Evolutionary conservation across 2,329 filamentous ascomycete genomes (phyloP), one percentile per base, ranked within the genome.

Genomic region (Lachnellula arida): DNA sequence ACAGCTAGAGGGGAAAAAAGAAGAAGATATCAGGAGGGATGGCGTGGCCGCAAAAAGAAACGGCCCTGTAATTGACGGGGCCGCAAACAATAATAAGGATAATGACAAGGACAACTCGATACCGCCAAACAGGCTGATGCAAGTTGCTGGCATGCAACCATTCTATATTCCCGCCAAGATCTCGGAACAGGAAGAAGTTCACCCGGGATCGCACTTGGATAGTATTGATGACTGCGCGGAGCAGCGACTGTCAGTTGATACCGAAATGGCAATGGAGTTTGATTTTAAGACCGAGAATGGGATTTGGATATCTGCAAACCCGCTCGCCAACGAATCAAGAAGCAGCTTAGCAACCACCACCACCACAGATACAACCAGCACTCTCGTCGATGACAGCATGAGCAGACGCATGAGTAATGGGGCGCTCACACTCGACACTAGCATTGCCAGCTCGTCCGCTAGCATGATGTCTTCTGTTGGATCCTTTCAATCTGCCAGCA

Each of bases 401-500:
- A 62, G 54, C 19, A 57, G 60, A n/a, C 44, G 44, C 12, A 55
- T 54, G 25, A 62, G 54, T 19, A 57, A 60, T 19, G 58, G 54
- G 2, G 54, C 58, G 7, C 51, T 63, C 39, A 63, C 64, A 6
- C 14, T 65, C 6, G 65, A 67, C 37, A 65, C 63, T 4, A 62
- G 53, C 55, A 46, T 66, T 55, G 60, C 66, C 65, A 74, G 52
- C 62, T 78, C 46, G 60, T 67, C 57, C 6, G 62, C 63, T 39
- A 67, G 65, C 52, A 66, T 70, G 61, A 65, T 70, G 37, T 64
- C 68, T 32, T 63, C 65, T 11, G 56, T 65, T 23, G 59, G 64
- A n/a, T 69, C 70, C 25, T 67, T 69, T 28, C 67, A 68, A 40
- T 66, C 67, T 2, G 69, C 68, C 5, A 51, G 65, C 5, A 69